Evolutionary conservation across 1,139 yeast species (phyloP).

Genomic region (Sugiyamaella sp.): DNA sequence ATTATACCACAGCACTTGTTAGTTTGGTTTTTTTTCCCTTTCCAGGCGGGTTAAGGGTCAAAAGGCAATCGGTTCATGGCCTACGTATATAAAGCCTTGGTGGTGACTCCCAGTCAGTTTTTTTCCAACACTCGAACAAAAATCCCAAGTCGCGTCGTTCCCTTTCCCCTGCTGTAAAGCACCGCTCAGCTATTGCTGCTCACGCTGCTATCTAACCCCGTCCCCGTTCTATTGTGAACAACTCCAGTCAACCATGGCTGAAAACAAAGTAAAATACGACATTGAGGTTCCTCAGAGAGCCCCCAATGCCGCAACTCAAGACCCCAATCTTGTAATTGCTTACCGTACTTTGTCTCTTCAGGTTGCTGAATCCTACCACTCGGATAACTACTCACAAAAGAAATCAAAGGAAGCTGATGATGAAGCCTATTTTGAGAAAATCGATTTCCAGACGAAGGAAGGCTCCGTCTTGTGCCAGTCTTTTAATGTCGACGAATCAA

Average conservation of each 20-base stretch:
- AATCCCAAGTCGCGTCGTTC: neutral
- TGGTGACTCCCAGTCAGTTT: neutral
- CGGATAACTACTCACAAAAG: slow-evolving; percentile 6
- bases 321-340: slow-evolving; percentile 19
- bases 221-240: neutral
- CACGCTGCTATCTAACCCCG: neutral
- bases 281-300: neutral
- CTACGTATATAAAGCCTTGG: neutral
- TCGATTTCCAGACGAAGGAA: slow-evolving; percentile 27
- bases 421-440: slow-evolving; percentile 26
- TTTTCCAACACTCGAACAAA: neutral
- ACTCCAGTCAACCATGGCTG: slow-evolving; percentile 1
- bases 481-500: slow-evolving; percentile 32
- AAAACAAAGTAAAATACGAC: slow-evolving; percentile 8
- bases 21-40: too few relatives aligned
- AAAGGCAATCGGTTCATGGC: too few relatives aligned
- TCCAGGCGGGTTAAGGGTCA: too few relatives aligned
- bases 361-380: slow-evolving; percentile 23
- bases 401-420: slow-evolving; percentile 12
- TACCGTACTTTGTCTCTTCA: slow-evolving; percentile 37
- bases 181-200: too few relatives aligned
- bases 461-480: slow-evolving; percentile 23
- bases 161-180: neutral
- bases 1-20: too few relatives aligned
- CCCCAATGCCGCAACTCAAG: slow-evolving; percentile 4